Conservation (phyloP, 2,329 filamentous ascomycete species). For the Neoarthrinium moseri region DNA sequence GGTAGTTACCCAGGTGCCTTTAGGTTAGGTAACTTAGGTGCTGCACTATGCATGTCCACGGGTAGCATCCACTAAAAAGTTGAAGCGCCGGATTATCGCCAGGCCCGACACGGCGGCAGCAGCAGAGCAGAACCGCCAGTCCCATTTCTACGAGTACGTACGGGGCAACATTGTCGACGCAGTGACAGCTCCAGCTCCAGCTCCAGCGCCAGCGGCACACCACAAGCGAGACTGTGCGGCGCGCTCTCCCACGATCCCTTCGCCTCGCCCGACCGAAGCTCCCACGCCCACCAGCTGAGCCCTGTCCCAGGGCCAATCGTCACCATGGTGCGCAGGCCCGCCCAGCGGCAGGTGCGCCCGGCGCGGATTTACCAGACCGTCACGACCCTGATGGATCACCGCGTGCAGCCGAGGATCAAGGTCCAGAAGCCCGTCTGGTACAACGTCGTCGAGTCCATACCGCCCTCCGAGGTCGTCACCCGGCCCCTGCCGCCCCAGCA, state of each 20-base stretch:
- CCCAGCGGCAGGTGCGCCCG: slow-evolving; percentile 33
- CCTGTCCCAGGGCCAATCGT: slow-evolving; percentile 10
- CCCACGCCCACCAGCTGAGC: slow-evolving; percentile 5
- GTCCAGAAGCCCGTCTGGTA: slow-evolving; percentile 47
- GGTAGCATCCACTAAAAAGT: slow-evolving; percentile 8
- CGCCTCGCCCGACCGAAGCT: not conserved
- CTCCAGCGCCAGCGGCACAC: not conserved
- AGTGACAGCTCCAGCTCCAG: slow-evolving; percentile 1
- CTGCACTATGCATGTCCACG: too few relatives aligned
- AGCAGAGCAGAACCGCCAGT: not conserved
- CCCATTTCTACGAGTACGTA: too few relatives aligned
- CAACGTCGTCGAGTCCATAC: slow-evolving; percentile 48
- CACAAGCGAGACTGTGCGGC: not conserved
- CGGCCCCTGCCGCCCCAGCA: slow-evolving; percentile 52
- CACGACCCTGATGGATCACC: slow-evolving; percentile 33
- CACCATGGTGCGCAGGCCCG: slow-evolving; percentile 28
- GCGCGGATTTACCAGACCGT: slow-evolving; percentile 43
- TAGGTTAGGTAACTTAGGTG: too few relatives aligned
- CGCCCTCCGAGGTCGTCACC: slow-evolving; percentile 57
- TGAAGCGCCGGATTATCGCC: slow-evolving; percentile 6
- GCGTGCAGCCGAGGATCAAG: slow-evolving; percentile 24
- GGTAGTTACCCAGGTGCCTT: too few relatives aligned
- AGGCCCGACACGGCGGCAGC: too few relatives aligned
- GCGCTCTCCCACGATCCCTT: not conserved
- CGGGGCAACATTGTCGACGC: too few relatives aligned